A percentile compares a stretch with the other conserved stretches of the same genome.
Evolutionary conservation across 495 filamentous ascomycete species (phyloP).

Genomic region (Aspergillus sclerotioniger): DNA sequence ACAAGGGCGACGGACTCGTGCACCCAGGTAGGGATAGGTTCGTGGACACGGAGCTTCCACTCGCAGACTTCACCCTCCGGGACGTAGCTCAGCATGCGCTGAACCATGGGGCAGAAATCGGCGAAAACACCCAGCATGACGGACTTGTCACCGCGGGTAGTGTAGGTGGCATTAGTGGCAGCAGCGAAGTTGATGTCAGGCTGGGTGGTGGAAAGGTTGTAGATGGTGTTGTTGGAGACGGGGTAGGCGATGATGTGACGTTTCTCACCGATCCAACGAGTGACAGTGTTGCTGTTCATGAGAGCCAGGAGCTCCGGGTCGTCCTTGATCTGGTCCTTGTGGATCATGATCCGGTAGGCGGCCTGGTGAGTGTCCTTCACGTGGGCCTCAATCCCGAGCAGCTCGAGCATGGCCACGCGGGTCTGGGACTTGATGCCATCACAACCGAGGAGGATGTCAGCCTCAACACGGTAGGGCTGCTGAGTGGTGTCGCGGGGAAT

Average conservation of each 20-base stretch:
- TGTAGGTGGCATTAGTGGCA: conserved; percentile 73
- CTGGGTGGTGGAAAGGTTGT: conserved; percentile 76
- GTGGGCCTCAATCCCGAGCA: conserved; percentile 51
- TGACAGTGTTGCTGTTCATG: conserved; percentile 63
- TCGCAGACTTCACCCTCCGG: conserved; percentile 79
- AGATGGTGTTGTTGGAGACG: conserved; percentile 69
- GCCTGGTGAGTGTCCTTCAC: conserved; percentile 74
- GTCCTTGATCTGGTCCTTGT: conserved; percentile 60
- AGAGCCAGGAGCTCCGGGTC: conserved; percentile 68
- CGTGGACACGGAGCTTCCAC: conserved; percentile 74
- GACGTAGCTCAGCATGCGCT: conserved; percentile 72
- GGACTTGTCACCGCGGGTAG: conserved; percentile 66
- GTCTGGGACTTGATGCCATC: conserved; percentile 73
- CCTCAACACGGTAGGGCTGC: conserved; percentile 50
- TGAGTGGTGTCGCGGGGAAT: conserved; percentile 53
- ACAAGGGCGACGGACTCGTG: conserved; percentile 64
- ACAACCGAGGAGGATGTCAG: conserved; percentile 68
- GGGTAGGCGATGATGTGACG: conserved; percentile 84
- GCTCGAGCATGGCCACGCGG: conserved; percentile 59
- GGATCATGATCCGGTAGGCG: conserved; percentile 83
- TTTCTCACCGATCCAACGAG: conserved; percentile 75
- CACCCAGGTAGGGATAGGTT: conserved; percentile 68
- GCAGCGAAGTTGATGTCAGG: conserved; percentile 71
- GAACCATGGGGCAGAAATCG: conserved; percentile 71
- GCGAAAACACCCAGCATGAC: conserved; percentile 64